Conservation (phyloP, 345 rosid species). For the Citrus australasica region DNA sequence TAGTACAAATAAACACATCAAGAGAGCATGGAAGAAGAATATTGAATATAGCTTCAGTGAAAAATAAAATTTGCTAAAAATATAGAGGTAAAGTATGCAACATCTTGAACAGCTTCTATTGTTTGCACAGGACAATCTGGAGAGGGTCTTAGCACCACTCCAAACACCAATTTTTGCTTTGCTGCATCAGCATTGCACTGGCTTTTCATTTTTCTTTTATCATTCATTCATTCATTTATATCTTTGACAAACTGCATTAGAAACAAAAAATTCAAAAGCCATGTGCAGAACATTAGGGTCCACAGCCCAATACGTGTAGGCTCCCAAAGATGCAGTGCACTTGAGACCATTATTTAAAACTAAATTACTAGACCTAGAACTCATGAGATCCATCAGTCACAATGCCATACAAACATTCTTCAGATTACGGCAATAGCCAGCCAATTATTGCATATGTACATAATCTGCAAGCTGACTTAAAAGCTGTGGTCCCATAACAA, state of each 20-base stretch:
- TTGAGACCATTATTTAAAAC: background rate
- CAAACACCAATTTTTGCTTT: background rate
- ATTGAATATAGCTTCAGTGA: background rate
- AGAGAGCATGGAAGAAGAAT: background rate
- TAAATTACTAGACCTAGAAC: background rate
- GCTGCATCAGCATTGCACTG: background rate
- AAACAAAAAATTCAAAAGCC: background rate
- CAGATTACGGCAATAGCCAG: background rate
- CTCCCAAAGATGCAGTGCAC: background rate
- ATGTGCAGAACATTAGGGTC: background rate
- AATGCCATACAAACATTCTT: background rate
- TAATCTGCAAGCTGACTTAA: background rate
- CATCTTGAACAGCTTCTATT: background rate
- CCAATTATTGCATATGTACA: background rate
- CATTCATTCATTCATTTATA: background rate
- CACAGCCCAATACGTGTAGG: background rate
- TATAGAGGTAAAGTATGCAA: background rate
- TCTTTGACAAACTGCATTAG: background rate
- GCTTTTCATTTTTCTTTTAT: constrained; percentile 1
- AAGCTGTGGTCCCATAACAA: background rate
- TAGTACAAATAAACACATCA: background rate
- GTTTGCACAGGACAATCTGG: background rate
- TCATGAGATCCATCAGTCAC: background rate
- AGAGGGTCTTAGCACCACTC: background rate
- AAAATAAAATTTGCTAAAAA: background rate